phyloP scores from a whole-genome alignment of 495 filamentous ascomycete species.

The Lindgomyces ingoldianus region DNA sequence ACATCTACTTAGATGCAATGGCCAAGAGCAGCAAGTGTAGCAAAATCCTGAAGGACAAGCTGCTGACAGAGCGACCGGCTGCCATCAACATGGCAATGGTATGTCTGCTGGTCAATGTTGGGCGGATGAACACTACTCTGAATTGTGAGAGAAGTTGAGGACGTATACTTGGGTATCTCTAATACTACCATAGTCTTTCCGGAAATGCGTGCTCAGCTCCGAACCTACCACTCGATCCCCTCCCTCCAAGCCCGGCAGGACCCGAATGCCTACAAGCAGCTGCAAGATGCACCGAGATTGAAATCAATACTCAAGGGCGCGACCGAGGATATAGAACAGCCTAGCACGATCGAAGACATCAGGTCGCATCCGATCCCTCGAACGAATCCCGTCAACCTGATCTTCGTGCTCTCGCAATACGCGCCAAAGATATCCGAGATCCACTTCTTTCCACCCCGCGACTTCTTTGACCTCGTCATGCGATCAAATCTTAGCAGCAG shows the following conservation, averaged over 20 bases:
- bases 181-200: slow-evolving; percentile 75
- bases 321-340: slow-evolving; percentile 88
- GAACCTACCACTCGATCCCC: slow-evolving; percentile 97
- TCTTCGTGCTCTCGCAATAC: slow-evolving; percentile 90
- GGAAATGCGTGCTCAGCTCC: slow-evolving; percentile 96
- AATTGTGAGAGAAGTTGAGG: slow-evolving; percentile 67
- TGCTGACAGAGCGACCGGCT: slow-evolving; percentile 85
- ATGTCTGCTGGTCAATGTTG: slow-evolving; percentile 94
- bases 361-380: slow-evolving; percentile 67
- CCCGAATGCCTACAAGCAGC: slow-evolving; percentile 93
- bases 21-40: slow-evolving; percentile 98
- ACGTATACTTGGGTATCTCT: slow-evolving; percentile 33
- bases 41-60: slow-evolving; percentile 95
- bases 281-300: slow-evolving; percentile 92
- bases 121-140: slow-evolving; percentile 96
- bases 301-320: slow-evolving; percentile 98
- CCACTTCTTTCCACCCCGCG: slow-evolving; percentile 80
- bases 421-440: slow-evolving; percentile 88
- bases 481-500: slow-evolving; percentile 76
- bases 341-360: slow-evolving; percentile 80
- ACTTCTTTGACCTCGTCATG: slow-evolving; percentile 98
- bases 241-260: slow-evolving; percentile 94
- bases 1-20: slow-evolving; percentile 98
- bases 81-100: slow-evolving; percentile 99
- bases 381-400: slow-evolving; percentile 95